A percentile compares a stretch with the other conserved stretches of the same genome.
Conservation (phyloP, 129 eudicot species). For the Mikania micrantha region DNA sequence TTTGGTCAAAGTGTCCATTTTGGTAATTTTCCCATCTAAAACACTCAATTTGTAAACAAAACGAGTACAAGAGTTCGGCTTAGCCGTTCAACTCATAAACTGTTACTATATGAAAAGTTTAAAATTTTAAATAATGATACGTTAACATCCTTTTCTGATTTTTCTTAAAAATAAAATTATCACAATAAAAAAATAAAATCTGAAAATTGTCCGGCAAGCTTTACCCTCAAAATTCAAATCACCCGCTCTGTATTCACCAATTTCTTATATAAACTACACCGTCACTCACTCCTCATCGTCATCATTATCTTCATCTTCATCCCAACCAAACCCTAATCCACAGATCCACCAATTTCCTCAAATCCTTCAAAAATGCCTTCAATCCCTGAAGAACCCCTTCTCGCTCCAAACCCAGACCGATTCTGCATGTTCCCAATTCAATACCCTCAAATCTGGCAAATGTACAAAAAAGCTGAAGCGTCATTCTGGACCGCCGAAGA, state of each 20-base stretch:
- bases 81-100: too few species aligned
- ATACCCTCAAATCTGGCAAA: slow-evolving; percentile 88
- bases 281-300: slow-evolving; percentile 1
- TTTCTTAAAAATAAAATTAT: background rate
- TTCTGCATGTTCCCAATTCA: slow-evolving; percentile 92
- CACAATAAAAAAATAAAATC: background rate
- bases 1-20: too few species aligned
- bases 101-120: too few species aligned
- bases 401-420: slow-evolving; percentile 73
- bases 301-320: background rate
- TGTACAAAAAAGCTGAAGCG: slow-evolving; percentile 93
- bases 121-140: too few species aligned
- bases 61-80: too few species aligned
- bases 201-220: slow-evolving; percentile 46
- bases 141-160: too few species aligned
- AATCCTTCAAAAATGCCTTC: slow-evolving; percentile 45
- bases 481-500: slow-evolving; percentile 95
- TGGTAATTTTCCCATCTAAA: too few species aligned
- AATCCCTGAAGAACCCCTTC: slow-evolving; percentile 65
- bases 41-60: too few species aligned
- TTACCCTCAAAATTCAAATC: slow-evolving; percentile 30
- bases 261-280: too few species aligned
- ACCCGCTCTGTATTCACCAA: slow-evolving; percentile 30
- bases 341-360: background rate
- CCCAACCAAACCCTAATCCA: slow-evolving; percentile 13